Evolutionary conservation across 768 basidiomycete genomes (phyloP).

Genomic region (Strobilomyces echinocephalus): DNA sequence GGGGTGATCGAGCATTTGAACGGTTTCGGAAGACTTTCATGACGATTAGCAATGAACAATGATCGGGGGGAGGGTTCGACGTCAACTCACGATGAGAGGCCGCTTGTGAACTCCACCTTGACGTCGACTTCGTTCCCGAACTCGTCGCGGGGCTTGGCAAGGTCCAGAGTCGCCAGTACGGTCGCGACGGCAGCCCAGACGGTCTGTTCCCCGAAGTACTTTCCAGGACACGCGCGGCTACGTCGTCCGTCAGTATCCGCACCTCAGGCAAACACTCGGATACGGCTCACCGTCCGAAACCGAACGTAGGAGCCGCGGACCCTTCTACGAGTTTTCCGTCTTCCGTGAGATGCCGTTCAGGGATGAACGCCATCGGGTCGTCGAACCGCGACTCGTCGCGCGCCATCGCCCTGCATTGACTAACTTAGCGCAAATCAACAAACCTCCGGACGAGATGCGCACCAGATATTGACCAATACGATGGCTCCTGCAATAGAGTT

Average conservation of each 20-base stretch:
- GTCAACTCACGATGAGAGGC: slow-evolving; percentile 14
- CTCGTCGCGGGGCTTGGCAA: slow-evolving; percentile 25
- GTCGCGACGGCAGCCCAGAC: slow-evolving; percentile 32
- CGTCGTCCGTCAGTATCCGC: not conserved
- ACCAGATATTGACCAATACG: slow-evolving; percentile 27
- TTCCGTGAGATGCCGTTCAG: slow-evolving; percentile 47
- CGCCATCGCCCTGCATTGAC: slow-evolving; percentile 36
- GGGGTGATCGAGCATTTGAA: slow-evolving; percentile 23
- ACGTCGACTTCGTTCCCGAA: slow-evolving; percentile 30
- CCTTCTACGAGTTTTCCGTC: slow-evolving; percentile 13
- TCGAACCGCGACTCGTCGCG: slow-evolving; percentile 50
- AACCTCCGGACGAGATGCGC: not conserved
- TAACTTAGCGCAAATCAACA: not conserved
- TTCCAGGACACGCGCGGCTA: slow-evolving; percentile 33
- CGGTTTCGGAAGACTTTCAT: slow-evolving; percentile 19
- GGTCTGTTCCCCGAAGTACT: slow-evolving; percentile 29
- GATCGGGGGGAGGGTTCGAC: not conserved
- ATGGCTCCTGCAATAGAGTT: slow-evolving; percentile 10
- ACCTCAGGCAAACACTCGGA: not conserved
- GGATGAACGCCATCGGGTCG: slow-evolving; percentile 48
- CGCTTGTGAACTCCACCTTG: slow-evolving; percentile 21
- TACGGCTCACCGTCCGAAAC: slow-evolving; percentile 26
- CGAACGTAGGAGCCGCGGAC: slow-evolving; percentile 4
- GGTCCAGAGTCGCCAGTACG: slow-evolving; percentile 26
- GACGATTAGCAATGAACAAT: not conserved